Percentiles rank a stretch among this genome's conserved stretches.
Evolutionary conservation across 345 rosid species (phyloP).

Genomic region (Brassica napus): Da-Ae NC_063440.1:10569001-10569500

Average conservation of each 20-base stretch:
- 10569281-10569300: background rate
- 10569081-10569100: background rate
- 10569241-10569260: background rate
- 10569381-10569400: background rate
- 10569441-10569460: slow-evolving; percentile 81
- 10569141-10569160: background rate
- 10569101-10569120: background rate
- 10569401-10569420: slow-evolving; percentile 78
- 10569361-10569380: background rate
- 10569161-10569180: background rate
- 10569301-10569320: background rate
- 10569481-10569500: background rate
- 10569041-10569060: background rate
- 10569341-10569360: background rate
- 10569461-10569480: slow-evolving; percentile 40
- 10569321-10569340: background rate
- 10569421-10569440: slow-evolving; percentile 81
- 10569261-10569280: background rate
- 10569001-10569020: background rate
- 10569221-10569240: slow-evolving; percentile 24
- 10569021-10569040: background rate
- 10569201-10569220: background rate
- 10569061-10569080: background rate
- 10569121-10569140: background rate
- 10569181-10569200: slow-evolving; percentile 27